phyloP scores from a whole-genome alignment of 208 protist species.

The Strigomonas galati region DNA sequence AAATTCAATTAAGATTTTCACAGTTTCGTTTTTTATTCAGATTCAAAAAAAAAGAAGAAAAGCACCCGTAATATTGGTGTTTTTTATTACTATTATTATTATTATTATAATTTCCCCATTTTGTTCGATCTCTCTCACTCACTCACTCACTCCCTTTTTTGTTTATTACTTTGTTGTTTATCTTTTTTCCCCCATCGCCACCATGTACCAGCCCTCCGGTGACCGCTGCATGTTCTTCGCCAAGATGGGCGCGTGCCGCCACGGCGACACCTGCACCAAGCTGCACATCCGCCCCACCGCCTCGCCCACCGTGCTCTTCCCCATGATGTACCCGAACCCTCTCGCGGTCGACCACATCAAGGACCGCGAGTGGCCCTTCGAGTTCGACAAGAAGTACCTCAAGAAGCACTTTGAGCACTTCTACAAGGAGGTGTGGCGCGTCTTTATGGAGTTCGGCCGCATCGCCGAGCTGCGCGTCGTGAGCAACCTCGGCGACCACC shows the following conservation, averaged over 20 bases:
- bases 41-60: neutral
- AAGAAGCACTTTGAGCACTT: conserved; percentile 96
- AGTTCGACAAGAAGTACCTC: conserved; percentile 86
- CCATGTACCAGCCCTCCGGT: conserved; percentile 23
- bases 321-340: conserved; percentile 96
- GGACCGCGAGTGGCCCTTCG: conserved; percentile 44
- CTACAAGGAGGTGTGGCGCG: conserved; percentile 95
- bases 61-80: too few species aligned
- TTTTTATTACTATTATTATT: too few species aligned
- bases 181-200: neutral
- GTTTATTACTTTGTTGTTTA: neutral
- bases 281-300: conserved; percentile 91
- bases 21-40: neutral
- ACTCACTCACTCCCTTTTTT: neutral
- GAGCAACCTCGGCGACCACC: conserved; percentile 96
- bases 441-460: conserved; percentile 90
- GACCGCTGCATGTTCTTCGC: conserved; percentile 95
- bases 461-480: conserved; percentile 96
- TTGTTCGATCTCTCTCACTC: too few species aligned
- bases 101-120: too few species aligned
- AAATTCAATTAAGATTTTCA: too few species aligned
- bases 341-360: conserved; percentile 54
- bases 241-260: conserved; percentile 98
- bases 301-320: conserved; percentile 95
- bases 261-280: conserved; percentile 96